Conservation (phyloP, 768 basidiomycete genomes). For the Solioccasus polychromus region DNA sequence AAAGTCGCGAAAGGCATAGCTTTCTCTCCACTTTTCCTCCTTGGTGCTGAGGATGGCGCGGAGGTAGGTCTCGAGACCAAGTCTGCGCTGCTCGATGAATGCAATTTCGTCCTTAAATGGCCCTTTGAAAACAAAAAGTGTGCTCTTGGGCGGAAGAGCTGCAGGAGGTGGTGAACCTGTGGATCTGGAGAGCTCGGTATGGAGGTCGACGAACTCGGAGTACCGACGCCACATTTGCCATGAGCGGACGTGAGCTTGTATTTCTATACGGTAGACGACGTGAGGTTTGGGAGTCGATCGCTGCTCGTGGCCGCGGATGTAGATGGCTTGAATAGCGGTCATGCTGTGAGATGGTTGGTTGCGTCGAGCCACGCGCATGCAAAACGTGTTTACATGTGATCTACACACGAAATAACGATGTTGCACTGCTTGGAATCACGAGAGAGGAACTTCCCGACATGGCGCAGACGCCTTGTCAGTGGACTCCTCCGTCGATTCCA, state of each 20-base stretch:
- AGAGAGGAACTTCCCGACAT: slow-evolving; percentile 18
- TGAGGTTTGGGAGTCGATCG: slow-evolving; percentile 72
- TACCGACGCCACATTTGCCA: slow-evolving; percentile 96
- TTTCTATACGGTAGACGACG: slow-evolving; percentile 76
- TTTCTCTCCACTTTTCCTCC: slow-evolving; percentile 81
- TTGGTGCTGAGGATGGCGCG: slow-evolving; percentile 80
- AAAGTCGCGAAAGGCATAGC: slow-evolving; percentile 80
- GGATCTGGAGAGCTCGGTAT: slow-evolving; percentile 77
- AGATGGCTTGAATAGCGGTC: slow-evolving; percentile 77
- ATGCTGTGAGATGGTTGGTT: slow-evolving; percentile 31
- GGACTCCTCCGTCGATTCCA: slow-evolving; percentile 35
- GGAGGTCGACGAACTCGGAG: slow-evolving; percentile 89
- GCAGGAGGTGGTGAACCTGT: slow-evolving; percentile 77
- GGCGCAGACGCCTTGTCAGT: slow-evolving; percentile 14
- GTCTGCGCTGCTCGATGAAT: slow-evolving; percentile 72
- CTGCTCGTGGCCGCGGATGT: slow-evolving; percentile 67
- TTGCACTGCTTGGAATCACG: slow-evolving; percentile 7
- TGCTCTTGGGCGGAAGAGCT: slow-evolving; percentile 82
- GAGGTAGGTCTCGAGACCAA: slow-evolving; percentile 79
- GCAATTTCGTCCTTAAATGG: slow-evolving; percentile 47
- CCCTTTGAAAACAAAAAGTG: slow-evolving; percentile 63
- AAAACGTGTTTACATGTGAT: slow-evolving; percentile 14
- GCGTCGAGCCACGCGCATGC: neutral
- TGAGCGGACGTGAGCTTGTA: slow-evolving; percentile 84
- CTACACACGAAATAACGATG: slow-evolving; percentile 13